phyloP scores from a whole-genome alignment of 805 yeast genomes.

The Cyberlindnera bimundalis region DNA sequence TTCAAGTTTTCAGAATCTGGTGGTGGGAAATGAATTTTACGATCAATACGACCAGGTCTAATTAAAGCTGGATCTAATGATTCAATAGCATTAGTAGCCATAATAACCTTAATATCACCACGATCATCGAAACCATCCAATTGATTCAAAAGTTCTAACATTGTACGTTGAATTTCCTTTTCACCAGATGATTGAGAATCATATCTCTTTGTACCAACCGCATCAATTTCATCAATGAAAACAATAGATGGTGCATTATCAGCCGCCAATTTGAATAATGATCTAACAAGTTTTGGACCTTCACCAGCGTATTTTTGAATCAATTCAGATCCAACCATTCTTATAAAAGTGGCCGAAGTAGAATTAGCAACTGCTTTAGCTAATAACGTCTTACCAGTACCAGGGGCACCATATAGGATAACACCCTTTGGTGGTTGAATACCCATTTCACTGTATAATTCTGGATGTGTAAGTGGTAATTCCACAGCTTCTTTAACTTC shows the following conservation, averaged over 20 bases:
- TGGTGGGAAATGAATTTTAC: slow-evolving; percentile 92
- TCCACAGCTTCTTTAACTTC: slow-evolving; percentile 98
- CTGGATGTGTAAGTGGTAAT: slow-evolving; percentile 89
- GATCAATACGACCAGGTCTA: slow-evolving; percentile 96
- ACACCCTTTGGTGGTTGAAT: slow-evolving; percentile 98
- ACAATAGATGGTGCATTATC: slow-evolving; percentile 98
- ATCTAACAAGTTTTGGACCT: slow-evolving; percentile 93
- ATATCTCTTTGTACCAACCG: slow-evolving; percentile 97
- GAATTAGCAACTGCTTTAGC: slow-evolving; percentile 99
- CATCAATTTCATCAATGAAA: slow-evolving; percentile 97
- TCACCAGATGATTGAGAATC: slow-evolving; percentile 91
- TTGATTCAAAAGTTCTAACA: slow-evolving; percentile 93
- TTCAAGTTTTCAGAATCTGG: slow-evolving; percentile 92
- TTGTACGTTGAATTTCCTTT: slow-evolving; percentile 95
- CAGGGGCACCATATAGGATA: slow-evolving; percentile 95
- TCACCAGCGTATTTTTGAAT: slow-evolving; percentile 97
- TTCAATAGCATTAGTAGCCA: slow-evolving; percentile 97
- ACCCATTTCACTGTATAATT: slow-evolving; percentile 97
- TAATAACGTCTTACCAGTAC: slow-evolving; percentile 92
- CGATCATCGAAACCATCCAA: slow-evolving; percentile 96
- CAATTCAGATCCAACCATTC: slow-evolving; percentile 96
- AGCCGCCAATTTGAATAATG: slow-evolving; percentile 92
- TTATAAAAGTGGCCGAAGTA: slow-evolving; percentile 90
- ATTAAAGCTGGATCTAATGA: slow-evolving; percentile 92
- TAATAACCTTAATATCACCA: slow-evolving; percentile 94